A percentile compares a stretch with the other conserved stretches of the same genome.
Evolutionary conservation across 352 stramenopile species (phyloP).

Genomic region (Globisporangium mamillatum): DNA sequence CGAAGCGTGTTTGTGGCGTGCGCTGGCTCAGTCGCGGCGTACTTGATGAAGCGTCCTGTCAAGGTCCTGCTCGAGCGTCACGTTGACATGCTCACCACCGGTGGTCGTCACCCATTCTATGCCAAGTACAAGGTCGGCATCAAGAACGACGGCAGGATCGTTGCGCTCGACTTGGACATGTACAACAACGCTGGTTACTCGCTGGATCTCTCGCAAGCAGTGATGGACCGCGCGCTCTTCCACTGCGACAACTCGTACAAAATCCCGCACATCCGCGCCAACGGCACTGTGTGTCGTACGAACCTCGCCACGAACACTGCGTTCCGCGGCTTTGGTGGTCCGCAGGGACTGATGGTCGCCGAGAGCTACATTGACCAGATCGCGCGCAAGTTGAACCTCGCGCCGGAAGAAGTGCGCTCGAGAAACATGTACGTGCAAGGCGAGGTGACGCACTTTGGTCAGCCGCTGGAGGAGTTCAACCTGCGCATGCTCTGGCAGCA

Average conservation of each 20-base stretch:
- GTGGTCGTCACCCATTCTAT: constrained; percentile 92
- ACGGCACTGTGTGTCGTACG: constrained; percentile 92
- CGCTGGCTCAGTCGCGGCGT: constrained; percentile 88
- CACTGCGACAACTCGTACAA: constrained; percentile 95
- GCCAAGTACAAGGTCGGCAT: constrained; percentile 92
- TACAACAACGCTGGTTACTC: constrained; percentile 95
- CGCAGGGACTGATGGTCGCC: constrained; percentile 88
- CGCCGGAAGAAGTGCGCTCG: constrained; percentile 63
- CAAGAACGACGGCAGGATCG: constrained; percentile 78
- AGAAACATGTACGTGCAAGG: constrained; percentile 92
- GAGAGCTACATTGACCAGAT: constrained; percentile 97
- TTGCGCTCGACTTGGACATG: constrained; percentile 89
- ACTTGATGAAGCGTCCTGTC: constrained; percentile 87
- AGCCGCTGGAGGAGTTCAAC: constrained; percentile 91
- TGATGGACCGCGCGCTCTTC: constrained; percentile 95
- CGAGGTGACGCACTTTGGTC: constrained; percentile 92
- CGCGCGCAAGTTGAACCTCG: constrained; percentile 76
- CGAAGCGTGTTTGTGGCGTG: constrained; percentile 90
- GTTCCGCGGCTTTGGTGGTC: constrained; percentile 95
- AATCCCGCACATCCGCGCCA: constrained; percentile 88
- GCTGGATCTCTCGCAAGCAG: constrained; percentile 92
- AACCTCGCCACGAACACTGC: constrained; percentile 94
- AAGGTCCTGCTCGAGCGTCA: constrained; percentile 91
- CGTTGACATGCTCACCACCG: constrained; percentile 94
- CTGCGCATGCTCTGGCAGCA: constrained; percentile 85